phyloP scores from a whole-genome alignment of 2,329 filamentous ascomycete genomes.

The Arachnomyces sp. region DNA sequence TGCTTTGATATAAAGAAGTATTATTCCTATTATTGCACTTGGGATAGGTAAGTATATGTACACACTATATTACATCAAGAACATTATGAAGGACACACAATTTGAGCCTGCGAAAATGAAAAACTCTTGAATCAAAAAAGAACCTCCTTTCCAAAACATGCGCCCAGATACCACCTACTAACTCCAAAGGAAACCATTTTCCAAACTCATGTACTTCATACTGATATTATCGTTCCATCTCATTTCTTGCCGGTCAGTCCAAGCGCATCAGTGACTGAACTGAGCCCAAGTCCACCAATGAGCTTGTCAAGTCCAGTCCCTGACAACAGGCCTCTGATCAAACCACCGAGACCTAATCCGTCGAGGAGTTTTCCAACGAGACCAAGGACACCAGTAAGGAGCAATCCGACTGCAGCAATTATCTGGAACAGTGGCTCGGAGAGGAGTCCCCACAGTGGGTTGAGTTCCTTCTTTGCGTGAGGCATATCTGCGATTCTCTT shows the following conservation, averaged over 20 bases:
- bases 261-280: slow-evolving; percentile 41
- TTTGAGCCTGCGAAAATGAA: too few species aligned
- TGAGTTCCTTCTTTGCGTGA: slow-evolving; percentile 88
- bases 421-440: slow-evolving; percentile 84
- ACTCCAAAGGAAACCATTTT: too few species aligned
- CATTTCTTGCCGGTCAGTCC: slow-evolving; percentile 50
- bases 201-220: too few species aligned
- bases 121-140: too few species aligned
- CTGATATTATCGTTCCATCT: slow-evolving; percentile 2
- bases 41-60: too few species aligned
- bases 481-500: slow-evolving; percentile 86
- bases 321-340: slow-evolving; percentile 71
- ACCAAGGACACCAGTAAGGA: slow-evolving; percentile 74
- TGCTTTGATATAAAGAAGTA: too few species aligned
- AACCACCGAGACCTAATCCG: slow-evolving; percentile 70
- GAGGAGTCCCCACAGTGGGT: slow-evolving; percentile 71
- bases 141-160: too few species aligned
- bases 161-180: too few species aligned
- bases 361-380: slow-evolving; percentile 74
- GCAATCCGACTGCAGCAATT: slow-evolving; percentile 73
- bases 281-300: slow-evolving; percentile 62
- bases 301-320: slow-evolving; percentile 68
- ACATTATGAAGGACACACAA: too few species aligned
- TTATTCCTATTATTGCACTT: too few species aligned
- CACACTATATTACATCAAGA: too few species aligned